Evolutionary conservation across 2,329 filamentous ascomycete species (phyloP), one percentile per base, ranked within the genome.

Genomic region (Calonectria naviculata): DNA sequence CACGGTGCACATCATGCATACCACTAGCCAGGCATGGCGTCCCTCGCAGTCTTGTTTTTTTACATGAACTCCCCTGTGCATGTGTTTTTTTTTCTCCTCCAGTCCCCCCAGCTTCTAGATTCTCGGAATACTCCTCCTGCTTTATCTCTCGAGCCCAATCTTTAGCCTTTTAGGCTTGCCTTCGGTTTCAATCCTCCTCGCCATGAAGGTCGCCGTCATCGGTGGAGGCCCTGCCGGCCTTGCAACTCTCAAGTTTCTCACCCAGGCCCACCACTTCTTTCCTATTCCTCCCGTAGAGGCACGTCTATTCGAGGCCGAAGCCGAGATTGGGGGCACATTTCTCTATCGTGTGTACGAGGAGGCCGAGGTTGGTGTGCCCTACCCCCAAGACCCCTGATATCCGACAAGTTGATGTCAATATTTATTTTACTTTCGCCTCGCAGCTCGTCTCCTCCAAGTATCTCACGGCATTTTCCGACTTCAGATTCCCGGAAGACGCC

Each of bases 381-480:
- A 17, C 6, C n/a, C 0, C 3, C 0, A 4, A 15, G 12, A 3
- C 8, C 15, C 4, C 12, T 17, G 17, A 19, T 15, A 7, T 8
- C 3, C 34, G 21, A n/a, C 52, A 36, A 36, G n/a, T 21, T 28
- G 3, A 5, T 8, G 31, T 38, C 52, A 52, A 4, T 9, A 31
- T 36, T 56, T 9, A 31, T 36, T 56, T 19, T n/a, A 2, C 24
- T 41, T 47, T 9, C 19, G 1, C 12, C 4, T 52, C 3, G 1
- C 47, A 84, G 83, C 81, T 87, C 2, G 86, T 88, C 1, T 87
- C 85, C 1, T 87, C 86, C 4, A 87, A 87, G 71, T 86, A 87
- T 49, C 80, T 89, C 10, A 88, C 86, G 0, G 79, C 84, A 21
- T 89, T 88, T 71, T 88, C 87, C 1, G 87, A 88, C 72, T 86